Evolutionary conservation across 2,329 filamentous ascomycete species (phyloP).

Genomic region (Paradendryphiella salina): DNA sequence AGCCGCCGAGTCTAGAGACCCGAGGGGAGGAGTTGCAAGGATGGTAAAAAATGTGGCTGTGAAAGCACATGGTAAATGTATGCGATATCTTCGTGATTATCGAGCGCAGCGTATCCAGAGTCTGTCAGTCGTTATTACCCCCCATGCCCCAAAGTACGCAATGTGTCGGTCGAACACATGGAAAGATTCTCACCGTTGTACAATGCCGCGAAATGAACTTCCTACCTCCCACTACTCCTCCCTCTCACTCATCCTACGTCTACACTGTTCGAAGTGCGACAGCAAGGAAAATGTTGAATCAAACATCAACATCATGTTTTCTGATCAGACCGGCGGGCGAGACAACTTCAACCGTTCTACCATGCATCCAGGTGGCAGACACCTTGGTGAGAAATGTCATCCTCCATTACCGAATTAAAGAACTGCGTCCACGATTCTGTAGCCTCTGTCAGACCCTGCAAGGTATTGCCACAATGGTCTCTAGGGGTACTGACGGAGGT

Average conservation of each 20-base stretch:
- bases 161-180: no score
- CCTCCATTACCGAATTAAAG: background rate
- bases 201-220: no score
- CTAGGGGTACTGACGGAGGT: slow-evolving; percentile 18
- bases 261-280: no score
- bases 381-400: background rate
- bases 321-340: no score
- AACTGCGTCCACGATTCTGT: slow-evolving; percentile 1
- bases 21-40: slow-evolving; percentile 31
- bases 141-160: no score
- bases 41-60: slow-evolving; percentile 19
- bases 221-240: no score
- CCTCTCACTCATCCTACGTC: no score
- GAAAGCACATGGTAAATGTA: background rate
- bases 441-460: background rate
- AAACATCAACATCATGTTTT: no score
- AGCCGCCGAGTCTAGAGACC: slow-evolving; percentile 36
- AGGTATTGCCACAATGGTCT: slow-evolving; percentile 8
- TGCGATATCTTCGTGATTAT: background rate
- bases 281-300: background rate
- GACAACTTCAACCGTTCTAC: background rate
- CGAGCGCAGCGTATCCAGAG: no score
- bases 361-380: background rate
- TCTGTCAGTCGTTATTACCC: no score
- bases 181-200: no score